phyloP scores from a whole-genome alignment of 345 rosid genomes.

The Hirschfeldia incana region DNA sequence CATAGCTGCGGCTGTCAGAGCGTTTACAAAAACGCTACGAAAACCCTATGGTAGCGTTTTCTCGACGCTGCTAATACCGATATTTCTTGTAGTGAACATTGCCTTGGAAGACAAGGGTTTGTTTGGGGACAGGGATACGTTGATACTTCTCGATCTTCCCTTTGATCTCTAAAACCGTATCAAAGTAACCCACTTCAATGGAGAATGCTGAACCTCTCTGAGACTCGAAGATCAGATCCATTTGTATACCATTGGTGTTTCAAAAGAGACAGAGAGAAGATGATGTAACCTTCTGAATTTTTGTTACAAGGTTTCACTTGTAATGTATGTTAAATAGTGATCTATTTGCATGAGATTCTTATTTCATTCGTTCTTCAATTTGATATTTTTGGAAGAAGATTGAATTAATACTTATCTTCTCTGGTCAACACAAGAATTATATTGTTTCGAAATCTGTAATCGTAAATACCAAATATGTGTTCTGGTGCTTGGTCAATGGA shows the following conservation, averaged over 20 bases:
- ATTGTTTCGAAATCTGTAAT: not conserved
- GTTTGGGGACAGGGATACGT: constrained; percentile 52
- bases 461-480: not conserved
- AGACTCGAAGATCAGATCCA: constrained; percentile 71
- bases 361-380: not conserved
- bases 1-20: too few relatives aligned
- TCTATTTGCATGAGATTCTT: constrained; percentile 4
- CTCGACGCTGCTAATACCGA: too few relatives aligned
- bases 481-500: not conserved
- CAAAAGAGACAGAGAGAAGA: not conserved
- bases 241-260: constrained; percentile 14
- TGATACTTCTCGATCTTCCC: constrained; percentile 69
- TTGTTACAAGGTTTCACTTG: constrained; percentile 3
- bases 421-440: not conserved
- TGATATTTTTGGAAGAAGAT: constrained; percentile 8
- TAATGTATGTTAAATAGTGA: constrained; percentile 8
- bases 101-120: constrained; percentile 70
- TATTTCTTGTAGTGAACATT: too few relatives aligned
- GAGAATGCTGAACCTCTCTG: constrained; percentile 56
- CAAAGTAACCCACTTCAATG: constrained; percentile 76
- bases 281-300: not conserved
- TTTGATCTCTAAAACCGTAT: constrained; percentile 73
- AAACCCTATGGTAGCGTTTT: too few relatives aligned
- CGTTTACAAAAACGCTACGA: too few relatives aligned
- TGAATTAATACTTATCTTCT: not conserved